Conservation (phyloP, 2,329 filamentous ascomycete genomes). For the Monilinia fructicola region DNA sequence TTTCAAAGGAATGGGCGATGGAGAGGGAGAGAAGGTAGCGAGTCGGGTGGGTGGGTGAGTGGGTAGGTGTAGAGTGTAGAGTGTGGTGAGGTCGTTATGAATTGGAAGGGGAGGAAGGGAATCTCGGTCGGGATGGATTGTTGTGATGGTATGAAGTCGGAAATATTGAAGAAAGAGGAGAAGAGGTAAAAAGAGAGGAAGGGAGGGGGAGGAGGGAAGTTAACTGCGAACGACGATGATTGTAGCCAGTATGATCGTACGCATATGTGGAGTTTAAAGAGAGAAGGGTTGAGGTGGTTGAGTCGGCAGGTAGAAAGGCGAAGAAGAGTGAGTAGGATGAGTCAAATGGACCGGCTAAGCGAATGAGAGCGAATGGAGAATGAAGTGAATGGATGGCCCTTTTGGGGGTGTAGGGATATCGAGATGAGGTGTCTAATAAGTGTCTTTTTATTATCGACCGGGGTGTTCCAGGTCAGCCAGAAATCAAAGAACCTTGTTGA, state of each 20-base stretch:
- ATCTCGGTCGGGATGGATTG: conserved; percentile 3
- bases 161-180: conserved; percentile 27
- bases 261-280: conserved; percentile 25
- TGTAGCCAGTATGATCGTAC: conserved; percentile 37
- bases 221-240: conserved; percentile 38
- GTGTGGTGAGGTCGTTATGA: conserved; percentile 25
- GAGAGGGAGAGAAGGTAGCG: neutral
- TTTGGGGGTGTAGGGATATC: conserved; percentile 17
- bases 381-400: neutral
- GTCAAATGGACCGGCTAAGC: conserved; percentile 20
- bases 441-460: neutral
- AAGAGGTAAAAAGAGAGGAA: conserved; percentile 40
- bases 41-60: too few relatives aligned
- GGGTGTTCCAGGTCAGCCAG: neutral
- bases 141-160: conserved; percentile 26
- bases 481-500: neutral
- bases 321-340: conserved; percentile 22
- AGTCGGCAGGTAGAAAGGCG: conserved; percentile 19
- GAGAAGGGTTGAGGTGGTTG: conserved; percentile 24
- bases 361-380: conserved; percentile 12
- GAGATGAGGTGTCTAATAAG: conserved; percentile 18
- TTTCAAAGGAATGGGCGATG: conserved; percentile 26
- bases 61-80: conserved; percentile 21
- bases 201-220: conserved; percentile 40
- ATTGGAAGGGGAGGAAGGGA: conserved; percentile 39